These are phyloP conservation scores for Aspergillus cavernicola DNA, from an alignment of 495 filamentous ascomycete genomes.

Conservation along the genomic window DNA sequence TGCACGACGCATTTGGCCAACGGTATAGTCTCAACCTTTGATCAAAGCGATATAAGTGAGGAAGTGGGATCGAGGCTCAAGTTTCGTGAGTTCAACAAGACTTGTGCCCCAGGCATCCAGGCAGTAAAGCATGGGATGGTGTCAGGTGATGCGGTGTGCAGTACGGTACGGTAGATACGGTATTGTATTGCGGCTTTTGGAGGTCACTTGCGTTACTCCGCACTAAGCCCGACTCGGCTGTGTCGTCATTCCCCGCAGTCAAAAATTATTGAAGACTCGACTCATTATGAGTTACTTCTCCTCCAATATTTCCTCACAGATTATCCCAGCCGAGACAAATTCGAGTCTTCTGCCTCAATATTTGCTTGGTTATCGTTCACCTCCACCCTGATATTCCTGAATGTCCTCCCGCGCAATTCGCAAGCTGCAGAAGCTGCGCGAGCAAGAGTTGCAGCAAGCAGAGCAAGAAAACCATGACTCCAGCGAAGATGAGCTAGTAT, in stretches of 20 bases:
- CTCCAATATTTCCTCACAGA: neutral
- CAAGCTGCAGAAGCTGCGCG: slow-evolving; percentile 64
- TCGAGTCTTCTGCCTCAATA: neutral
- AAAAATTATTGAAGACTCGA: neutral
- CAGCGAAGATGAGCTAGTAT: slow-evolving; percentile 43
- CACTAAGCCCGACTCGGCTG: slow-evolving; percentile 28
- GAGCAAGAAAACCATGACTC: slow-evolving; percentile 49
- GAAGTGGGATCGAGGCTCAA: neutral
- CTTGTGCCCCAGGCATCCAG: slow-evolving; percentile 7
- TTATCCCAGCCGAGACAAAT: neutral
- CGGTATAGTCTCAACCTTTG: slow-evolving; percentile 9
- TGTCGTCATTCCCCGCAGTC: slow-evolving; percentile 44
- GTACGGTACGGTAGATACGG: neutral
- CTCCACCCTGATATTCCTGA: neutral
- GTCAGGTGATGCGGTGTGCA: slow-evolving; percentile 5
- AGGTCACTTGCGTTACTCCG: no score
- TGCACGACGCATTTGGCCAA: slow-evolving; percentile 59
- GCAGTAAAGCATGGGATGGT: neutral
- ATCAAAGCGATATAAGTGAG: neutral
- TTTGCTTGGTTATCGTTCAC: neutral
- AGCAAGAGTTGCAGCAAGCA: slow-evolving; percentile 58
- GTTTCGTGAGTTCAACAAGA: neutral
- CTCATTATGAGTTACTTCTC: neutral
- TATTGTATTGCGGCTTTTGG: no score
- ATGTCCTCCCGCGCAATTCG: slow-evolving; percentile 83